Base-by-base conservation (phyloP, 2,329 filamentous ascomycete genomes). In the Botrytis deweyae region DNA sequence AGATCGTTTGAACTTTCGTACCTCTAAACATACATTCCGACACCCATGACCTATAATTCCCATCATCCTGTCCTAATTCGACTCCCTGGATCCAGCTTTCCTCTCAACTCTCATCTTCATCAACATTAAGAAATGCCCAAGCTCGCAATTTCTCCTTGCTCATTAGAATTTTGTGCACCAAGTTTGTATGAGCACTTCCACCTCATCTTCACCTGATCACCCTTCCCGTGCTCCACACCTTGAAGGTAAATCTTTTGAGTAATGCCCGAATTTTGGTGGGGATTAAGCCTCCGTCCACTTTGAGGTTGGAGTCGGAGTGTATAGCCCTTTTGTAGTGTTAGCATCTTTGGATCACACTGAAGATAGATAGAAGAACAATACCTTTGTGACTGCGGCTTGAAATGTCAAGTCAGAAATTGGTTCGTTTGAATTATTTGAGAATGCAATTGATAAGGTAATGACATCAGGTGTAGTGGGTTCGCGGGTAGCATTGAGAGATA, bases 301-400 rank as follows among this genome's bases (percentile, higher is more conserved):
- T 98, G 96, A 1, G 94, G 95, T 78, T 93, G 90, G 40, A 98
- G 88, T 79, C 93, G 88, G 36, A 98, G 87, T 75, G 92, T 90
- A 81, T 92, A 96, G 75, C 91, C 92, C 94, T 97, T 59, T 75
- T 72, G 59, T 78, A 46, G 75, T 73, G 55, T 79, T 74, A 78
- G 74, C 36, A 33, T 36, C 12, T 62, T 22, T n/a, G 22, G 2
- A 46, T 55, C 20, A 55, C 76, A 74, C 36, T 29, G 65, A 77
- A 64, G 63, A 62, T 69, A 40, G 40, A 42, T 25, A 64, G 49
- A 46, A 68, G 58, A 58, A 33, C 25, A 83, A 77, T 85, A 97
- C 95, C 89, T 95, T 98, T 74, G 95, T 96, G 44, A 98, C 95
- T 4, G 96, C 96, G 58, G 97, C 87, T 82, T 97, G 93, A 80